phyloP scores from a whole-genome alignment of 2,329 filamentous ascomycete genomes.

The Aspergillus brunneoviolaceus region DNA sequence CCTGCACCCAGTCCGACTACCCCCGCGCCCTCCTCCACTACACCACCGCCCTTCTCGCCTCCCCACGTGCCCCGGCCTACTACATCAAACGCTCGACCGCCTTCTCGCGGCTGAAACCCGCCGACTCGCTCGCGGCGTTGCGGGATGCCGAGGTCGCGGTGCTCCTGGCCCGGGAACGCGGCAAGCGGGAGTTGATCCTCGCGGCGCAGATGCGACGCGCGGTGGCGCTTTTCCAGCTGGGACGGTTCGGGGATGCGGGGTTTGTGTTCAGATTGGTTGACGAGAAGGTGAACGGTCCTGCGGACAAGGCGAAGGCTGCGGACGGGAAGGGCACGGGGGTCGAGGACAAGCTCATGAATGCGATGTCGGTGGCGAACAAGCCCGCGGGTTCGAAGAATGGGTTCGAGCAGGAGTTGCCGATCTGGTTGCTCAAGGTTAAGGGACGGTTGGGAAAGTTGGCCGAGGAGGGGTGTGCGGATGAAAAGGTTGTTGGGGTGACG shows the following conservation, averaged over 20 bases:
- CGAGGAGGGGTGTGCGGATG: constrained; percentile 50
- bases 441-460: constrained; percentile 51
- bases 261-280: constrained; percentile 62
- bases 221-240: constrained; percentile 69
- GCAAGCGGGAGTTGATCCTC: constrained; percentile 71
- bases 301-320: constrained; percentile 34
- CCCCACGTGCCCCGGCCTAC: constrained; percentile 70
- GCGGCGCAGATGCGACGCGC: constrained; percentile 80
- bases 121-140: constrained; percentile 54
- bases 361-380: constrained; percentile 25
- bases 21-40: constrained; percentile 66
- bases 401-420: constrained; percentile 44
- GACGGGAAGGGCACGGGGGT: constrained; percentile 20
- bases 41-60: constrained; percentile 62
- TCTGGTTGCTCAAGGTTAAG: constrained; percentile 60
- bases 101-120: constrained; percentile 62
- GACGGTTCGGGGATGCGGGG: constrained; percentile 71
- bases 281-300: constrained; percentile 50
- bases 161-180: constrained; percentile 63
- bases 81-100: constrained; percentile 79
- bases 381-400: constrained; percentile 20
- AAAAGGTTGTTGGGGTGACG: constrained; percentile 32
- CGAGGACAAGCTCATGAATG: constrained; percentile 28
- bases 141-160: constrained; percentile 68
- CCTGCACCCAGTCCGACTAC: constrained; percentile 65